Base-by-base conservation (phyloP, 2,329 filamentous ascomycete species). In the Paraphoma chrysanthemicola region DNA sequence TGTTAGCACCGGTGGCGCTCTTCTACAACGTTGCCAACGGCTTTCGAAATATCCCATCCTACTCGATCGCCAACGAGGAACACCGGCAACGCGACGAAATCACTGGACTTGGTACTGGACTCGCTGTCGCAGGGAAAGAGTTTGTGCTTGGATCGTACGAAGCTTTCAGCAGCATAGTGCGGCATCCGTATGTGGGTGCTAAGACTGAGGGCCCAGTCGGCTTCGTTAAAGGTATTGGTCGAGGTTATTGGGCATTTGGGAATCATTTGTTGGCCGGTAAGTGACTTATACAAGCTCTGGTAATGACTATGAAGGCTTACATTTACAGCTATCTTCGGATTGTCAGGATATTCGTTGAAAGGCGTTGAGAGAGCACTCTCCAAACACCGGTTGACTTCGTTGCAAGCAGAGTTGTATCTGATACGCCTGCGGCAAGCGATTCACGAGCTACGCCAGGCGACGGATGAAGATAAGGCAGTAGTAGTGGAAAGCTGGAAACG, bases 81-180 rank as follows among this genome's bases (percentile, higher is more conserved):
- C 55, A 57, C 10, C 45, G 64, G 4, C 57, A 54, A 45, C 43
- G 66, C 16, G 64, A 68, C n/a, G 64, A 67, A n/a, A 62, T 68
- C 17, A 92, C 89, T 0, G 89, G 87, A 33, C 79, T 96, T 39
- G 82, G 85, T 36, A 90, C 87, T 57, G 92, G 92, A 0, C 77
- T 96, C 17, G 87, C 83, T 56, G 86, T 92, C 39, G 93, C 92
- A 1, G 86, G 90, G 4, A 92, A 83, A 77, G 90, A 91, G 72
- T 88, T 94, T 53, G 87, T 86, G 0, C 83, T 88, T 53, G 90
- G 91, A 0, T 78, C 95, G 31, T 92, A 86, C 70, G 91, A 94
- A 69, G 92, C 91, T 2, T 85, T 93, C 29, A 86, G 90, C 1
- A 92, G 91, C 0, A 77, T 95, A 1, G 82, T 93, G 10, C 92